Evolutionary conservation across 192 early-diverging fungal genomes (phyloP).

Genomic region (Cetraspora pellucida): DNA sequence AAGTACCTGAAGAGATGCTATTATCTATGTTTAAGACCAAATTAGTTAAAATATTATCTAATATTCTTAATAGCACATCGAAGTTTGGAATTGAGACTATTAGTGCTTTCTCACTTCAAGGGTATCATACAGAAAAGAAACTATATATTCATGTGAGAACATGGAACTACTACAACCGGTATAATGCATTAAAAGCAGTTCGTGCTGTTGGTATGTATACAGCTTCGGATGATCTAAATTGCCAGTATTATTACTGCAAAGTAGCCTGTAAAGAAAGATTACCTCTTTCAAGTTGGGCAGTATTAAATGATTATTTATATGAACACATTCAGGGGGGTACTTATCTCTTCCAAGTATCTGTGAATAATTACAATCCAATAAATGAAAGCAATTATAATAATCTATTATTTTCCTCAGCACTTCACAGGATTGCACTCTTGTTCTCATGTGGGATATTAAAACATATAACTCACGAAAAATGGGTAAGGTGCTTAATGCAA

Average conservation of each 20-base stretch:
- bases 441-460: conserved; percentile 19
- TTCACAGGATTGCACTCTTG: not conserved
- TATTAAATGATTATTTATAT: not conserved
- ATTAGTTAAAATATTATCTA: not conserved
- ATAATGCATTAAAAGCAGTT: not conserved
- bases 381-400: not conserved
- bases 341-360: conserved; percentile 8
- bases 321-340: not conserved
- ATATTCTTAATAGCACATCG: not conserved
- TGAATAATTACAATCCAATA: not conserved
- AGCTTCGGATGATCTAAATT: not conserved
- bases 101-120: not conserved
- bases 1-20: not conserved
- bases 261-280: not conserved
- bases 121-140: not conserved
- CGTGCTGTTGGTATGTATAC: not conserved
- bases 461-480: not conserved
- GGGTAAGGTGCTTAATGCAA: not conserved
- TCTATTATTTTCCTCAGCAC: not conserved
- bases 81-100: not conserved
- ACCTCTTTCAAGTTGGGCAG: not conserved
- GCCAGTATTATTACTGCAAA: not conserved
- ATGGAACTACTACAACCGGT: not conserved
- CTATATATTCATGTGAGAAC: not conserved
- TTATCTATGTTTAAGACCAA: not conserved